Percentiles rank a stretch among this genome's conserved stretches.
phyloP scores from a whole-genome alignment of 129 eudicot species.

The Apium graveolens region DNA sequence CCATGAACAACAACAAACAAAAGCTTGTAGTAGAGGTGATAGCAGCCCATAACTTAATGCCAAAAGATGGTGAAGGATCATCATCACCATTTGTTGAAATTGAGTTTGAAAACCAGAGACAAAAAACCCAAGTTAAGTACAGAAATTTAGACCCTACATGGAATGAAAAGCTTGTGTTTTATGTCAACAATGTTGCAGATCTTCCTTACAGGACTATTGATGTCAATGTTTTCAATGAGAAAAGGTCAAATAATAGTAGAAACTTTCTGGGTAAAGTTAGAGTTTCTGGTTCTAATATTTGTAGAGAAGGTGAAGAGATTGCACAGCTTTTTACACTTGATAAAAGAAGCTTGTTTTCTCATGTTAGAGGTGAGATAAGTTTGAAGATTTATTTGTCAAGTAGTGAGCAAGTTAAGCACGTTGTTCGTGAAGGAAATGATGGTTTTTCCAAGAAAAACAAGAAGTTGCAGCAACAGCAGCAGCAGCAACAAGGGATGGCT shows the following conservation, averaged over 20 bases:
- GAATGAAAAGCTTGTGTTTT: constrained; percentile 88
- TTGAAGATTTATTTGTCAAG: constrained; percentile 60
- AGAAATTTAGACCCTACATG: constrained; percentile 76
- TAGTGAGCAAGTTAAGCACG: constrained; percentile 50
- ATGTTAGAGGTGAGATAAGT: constrained; percentile 78
- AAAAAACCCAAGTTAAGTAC: constrained; percentile 60
- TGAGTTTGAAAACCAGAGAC: constrained; percentile 81
- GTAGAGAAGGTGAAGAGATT: constrained; percentile 56
- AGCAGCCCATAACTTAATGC: constrained; percentile 90
- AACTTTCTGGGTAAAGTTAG: constrained; percentile 78
- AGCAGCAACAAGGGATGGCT: constrained; percentile 28
- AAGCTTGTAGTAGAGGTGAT: constrained; percentile 94
- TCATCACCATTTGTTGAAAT: constrained; percentile 89
- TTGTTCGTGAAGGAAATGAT: constrained; percentile 12
- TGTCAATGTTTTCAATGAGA: constrained; percentile 74
- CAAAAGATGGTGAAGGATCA: constrained; percentile 97
- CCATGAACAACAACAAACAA: constrained; percentile 52
- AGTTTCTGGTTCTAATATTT: constrained; percentile 68
- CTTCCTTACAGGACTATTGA: constrained; percentile 81
- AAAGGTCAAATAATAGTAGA: constrained; percentile 65
- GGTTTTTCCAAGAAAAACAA: constrained; percentile 48
- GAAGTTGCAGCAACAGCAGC: constrained; percentile 49
- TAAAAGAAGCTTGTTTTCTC: constrained; percentile 77
- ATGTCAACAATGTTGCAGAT: constrained; percentile 69
- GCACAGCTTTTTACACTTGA: constrained; percentile 72